phyloP scores from a whole-genome alignment of 2,329 filamentous ascomycete species.

The Colletotrichum sp. region DNA sequence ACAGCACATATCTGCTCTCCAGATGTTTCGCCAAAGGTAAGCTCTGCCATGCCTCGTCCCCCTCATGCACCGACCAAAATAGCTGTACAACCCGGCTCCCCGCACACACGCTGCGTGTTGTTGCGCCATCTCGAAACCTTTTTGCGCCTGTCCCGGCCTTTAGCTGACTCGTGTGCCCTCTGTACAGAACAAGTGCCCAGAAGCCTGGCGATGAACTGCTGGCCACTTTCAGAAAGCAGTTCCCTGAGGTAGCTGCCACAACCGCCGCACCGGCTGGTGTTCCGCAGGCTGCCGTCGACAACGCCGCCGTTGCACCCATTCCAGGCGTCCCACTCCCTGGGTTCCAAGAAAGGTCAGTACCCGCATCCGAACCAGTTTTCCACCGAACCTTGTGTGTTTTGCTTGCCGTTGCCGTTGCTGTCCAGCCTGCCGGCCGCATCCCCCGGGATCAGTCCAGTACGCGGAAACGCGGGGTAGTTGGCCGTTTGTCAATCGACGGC shows the following conservation, averaged over 20 bases:
- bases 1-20: constrained; percentile 21
- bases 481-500: neutral
- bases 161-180: constrained; percentile 8
- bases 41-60: constrained; percentile 15
- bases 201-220: constrained; percentile 88
- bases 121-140: constrained; percentile 9
- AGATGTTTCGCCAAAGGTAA: constrained; percentile 41
- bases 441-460: neutral
- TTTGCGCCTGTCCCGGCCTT: neutral
- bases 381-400: neutral
- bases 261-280: constrained; percentile 47
- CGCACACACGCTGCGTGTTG: neutral
- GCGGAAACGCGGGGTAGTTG: constrained; percentile 12
- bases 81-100: constrained; percentile 7
- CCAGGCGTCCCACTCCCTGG: constrained; percentile 13
- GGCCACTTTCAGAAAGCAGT: constrained; percentile 82
- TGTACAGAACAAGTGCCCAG: constrained; percentile 73
- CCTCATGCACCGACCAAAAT: constrained; percentile 18
- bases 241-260: constrained; percentile 72
- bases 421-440: neutral
- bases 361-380: neutral
- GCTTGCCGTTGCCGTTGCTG: neutral
- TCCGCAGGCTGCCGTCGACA: constrained; percentile 35
- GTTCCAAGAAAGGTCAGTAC: constrained; percentile 18
- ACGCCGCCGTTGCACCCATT: constrained; percentile 19